Base-by-base conservation (phyloP, 1,139 yeast species). In the Yarrowia galli region DNA sequence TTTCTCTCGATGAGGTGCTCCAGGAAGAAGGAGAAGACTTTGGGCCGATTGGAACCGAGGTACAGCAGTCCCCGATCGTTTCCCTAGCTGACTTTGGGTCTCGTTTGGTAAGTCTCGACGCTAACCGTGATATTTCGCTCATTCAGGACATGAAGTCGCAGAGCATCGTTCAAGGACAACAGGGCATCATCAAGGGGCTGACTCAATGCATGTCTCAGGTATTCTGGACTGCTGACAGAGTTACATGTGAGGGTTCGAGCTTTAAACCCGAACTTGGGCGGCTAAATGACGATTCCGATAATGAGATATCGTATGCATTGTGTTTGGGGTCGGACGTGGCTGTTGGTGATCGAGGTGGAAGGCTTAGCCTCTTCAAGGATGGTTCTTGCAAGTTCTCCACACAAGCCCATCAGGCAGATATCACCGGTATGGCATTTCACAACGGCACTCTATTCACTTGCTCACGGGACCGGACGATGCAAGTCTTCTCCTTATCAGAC, bases 391-490 rank as follows among this genome's bases (percentile, higher is more conserved):
- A 32, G 32, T 28, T 25, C 22, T 22, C 73, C 73, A 61, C 56
- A 46, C 70, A 73, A 25, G 78, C 78, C 1, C 78, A 75, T 67
- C 73, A 74, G 3, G 73, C 76, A 4, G 70, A 71, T 10, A 73
- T 75, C 18, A 72, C 71, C 6, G 75, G 73, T 22, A 72, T 75
- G 49, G 75, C 72, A 42, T 71, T 72, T 48, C 42, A 56, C 23
- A 60, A 54, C 22, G 67, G 70, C n/a, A 63, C 71, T 36, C 69
- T 75, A 46, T 71, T 74, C 9, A 72, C 75, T 16, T 70, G 85
- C 48, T 84, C 89, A 3, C 78, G 91, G 45, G 91, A 88, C 74
- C 74, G 91, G 60, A 87, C 87, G 80, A 82, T 87, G 48, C 91
- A 88, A 74, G 74, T 87, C 0, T 86, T 85, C 69, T 65, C 71